These are phyloP conservation scores for Daldinia concentrica DNA, from an alignment of 495 filamentous ascomycete species.

Conservation along the genomic window DNA sequence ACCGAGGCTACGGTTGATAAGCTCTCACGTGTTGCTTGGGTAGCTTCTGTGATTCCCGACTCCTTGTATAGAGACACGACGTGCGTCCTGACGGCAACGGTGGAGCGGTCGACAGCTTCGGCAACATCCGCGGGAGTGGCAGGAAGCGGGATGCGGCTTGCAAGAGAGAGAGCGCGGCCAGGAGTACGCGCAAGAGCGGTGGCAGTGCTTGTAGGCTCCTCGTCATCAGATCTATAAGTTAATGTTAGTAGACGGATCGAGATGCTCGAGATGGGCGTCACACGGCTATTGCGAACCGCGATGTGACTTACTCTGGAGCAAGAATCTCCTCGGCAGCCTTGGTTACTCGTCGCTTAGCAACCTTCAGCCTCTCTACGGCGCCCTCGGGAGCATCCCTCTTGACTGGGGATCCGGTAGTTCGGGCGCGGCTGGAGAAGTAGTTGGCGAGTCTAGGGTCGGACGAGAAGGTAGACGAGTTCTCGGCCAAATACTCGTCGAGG, in stretches of 20 bases:
- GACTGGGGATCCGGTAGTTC: constrained; percentile 70
- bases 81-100: constrained; percentile 67
- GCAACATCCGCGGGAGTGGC: constrained; percentile 86
- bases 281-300: constrained; percentile 17
- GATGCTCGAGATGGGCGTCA: background rate
- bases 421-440: constrained; percentile 76
- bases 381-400: constrained; percentile 70
- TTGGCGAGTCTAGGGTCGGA: constrained; percentile 70
- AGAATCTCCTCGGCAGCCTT: constrained; percentile 60
- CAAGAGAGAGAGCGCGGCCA: constrained; percentile 61
- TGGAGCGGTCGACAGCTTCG: constrained; percentile 80
- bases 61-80: constrained; percentile 59
- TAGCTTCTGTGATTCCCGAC: constrained; percentile 61
- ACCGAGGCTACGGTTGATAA: constrained; percentile 74
- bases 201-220: constrained; percentile 48
- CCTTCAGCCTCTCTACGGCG: constrained; percentile 49
- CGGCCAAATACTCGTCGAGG: constrained; percentile 78
- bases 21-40: constrained; percentile 70
- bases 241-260: constrained; percentile 36
- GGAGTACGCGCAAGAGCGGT: constrained; percentile 66
- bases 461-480: constrained; percentile 68
- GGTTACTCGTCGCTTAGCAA: constrained; percentile 55
- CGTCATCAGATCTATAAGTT: constrained; percentile 42
- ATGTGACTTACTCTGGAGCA: constrained; percentile 52
- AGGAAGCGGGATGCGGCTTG: constrained; percentile 70